Base-by-base conservation (phyloP, 139 green algal species). In the Asterochloris sp. region DNA sequence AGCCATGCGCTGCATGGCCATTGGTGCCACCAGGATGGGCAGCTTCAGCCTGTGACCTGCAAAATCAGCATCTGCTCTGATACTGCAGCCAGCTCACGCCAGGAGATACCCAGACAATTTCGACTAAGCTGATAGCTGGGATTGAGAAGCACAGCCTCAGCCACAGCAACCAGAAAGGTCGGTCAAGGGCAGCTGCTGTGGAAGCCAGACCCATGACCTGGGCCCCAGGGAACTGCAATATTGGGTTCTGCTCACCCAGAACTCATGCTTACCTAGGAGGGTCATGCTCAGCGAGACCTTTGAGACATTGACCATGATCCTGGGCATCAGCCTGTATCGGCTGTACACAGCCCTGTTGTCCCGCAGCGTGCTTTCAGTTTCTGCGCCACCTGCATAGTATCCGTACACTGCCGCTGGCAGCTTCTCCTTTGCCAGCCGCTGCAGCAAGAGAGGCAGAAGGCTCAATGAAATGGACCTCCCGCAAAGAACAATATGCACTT, bases 1-100 rank as follows among this genome's bases (percentile, higher is more conserved):
- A 15, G 90, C 91, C 89, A 98, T 90, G 47, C 86, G 82, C 82
- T 97, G 93, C 90, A 95, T 95, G 24, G 94, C 94, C 88, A 97
- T 97, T 24, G 94, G 94, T 1, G 94, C 94, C 13, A 98, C 87
- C 76, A 95, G 84, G 61, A 97, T 86, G 12, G 94, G 94, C 67
- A 91, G 86, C 24, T 63, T 74, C 13, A 90, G 79, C 26, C 79
- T 69, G 28, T 89, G 85, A 73, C 91, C 91, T 94, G 86, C 62
- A 73, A n/a, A 8, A 28, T 27, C 26, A 23, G 14, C n/a, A 75
- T 74, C 60, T 73, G 17, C 28, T 62, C 21, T 13, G 19, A 26
- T 13, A 11, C 11, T 81, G 61, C 21, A 81, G n/a, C 60, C 54
- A 16, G 11, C 78, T 64, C 24, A 23, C 15, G 24, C 69, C 0